Evolutionary conservation across 805 yeast genomes (phyloP).

Genomic region (Ogataea salicorniae): DNA sequence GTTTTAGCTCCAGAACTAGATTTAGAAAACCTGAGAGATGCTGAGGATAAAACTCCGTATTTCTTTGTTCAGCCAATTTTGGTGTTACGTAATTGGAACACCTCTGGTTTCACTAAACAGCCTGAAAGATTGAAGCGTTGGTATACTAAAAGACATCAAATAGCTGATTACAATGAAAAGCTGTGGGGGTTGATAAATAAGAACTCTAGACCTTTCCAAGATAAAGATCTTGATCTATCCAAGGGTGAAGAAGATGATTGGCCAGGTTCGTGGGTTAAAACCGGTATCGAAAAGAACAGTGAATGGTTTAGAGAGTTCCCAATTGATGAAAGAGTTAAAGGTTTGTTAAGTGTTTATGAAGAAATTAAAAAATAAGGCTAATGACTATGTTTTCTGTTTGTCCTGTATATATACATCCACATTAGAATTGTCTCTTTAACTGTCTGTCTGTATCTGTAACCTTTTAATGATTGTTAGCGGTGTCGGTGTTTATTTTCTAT

Average conservation of each 20-base stretch:
- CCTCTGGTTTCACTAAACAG: conserved; percentile 71
- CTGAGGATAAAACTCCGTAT: conserved; percentile 43
- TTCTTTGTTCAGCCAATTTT: conserved; percentile 73
- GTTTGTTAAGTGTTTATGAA: conserved; percentile 44
- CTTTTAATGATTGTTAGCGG: too few species aligned
- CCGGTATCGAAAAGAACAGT: conserved; percentile 66
- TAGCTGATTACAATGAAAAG: conserved; percentile 25
- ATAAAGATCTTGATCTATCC: conserved; percentile 38
- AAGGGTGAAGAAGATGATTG: conserved; percentile 74
- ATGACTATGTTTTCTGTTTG: not conserved
- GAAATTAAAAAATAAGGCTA: not conserved
- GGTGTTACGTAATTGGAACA: conserved; percentile 69
- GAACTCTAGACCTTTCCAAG: conserved; percentile 48
- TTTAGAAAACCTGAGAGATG: conserved; percentile 27
- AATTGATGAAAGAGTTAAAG: conserved; percentile 62
- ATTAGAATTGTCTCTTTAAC: not conserved
- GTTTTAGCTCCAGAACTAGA: conserved; percentile 59
- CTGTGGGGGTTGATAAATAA: conserved; percentile 30
- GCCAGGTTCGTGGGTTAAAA: conserved; percentile 80
- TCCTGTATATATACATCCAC: not conserved
- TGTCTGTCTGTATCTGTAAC: too few species aligned
- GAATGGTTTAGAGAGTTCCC: conserved; percentile 83
- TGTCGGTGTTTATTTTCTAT: too few species aligned
- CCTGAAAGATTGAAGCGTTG: conserved; percentile 75
- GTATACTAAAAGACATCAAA: conserved; percentile 63